phyloP scores from a whole-genome alignment of 345 rosid genomes.

The Arabidopsis thaliana region DNA sequence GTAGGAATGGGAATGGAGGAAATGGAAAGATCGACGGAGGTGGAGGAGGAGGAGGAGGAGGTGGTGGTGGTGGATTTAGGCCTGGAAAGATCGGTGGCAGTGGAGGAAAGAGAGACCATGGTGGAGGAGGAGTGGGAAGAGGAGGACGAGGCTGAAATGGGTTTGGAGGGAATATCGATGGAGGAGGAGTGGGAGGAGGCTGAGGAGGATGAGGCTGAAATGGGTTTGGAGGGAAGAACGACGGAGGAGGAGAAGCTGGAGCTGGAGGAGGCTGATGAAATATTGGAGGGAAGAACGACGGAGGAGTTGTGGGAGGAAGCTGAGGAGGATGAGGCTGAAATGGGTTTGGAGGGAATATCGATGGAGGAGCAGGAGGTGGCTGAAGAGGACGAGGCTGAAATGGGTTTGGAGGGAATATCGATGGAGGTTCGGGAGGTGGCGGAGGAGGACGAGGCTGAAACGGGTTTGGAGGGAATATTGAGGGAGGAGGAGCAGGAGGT shows the following conservation, averaged over 20 bases:
- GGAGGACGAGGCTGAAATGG: slow-evolving; percentile 38
- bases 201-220: slow-evolving; percentile 30
- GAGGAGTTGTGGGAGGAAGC: slow-evolving; percentile 33
- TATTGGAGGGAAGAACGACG: slow-evolving; percentile 35
- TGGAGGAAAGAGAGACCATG: slow-evolving; percentile 41
- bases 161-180: slow-evolving; percentile 34
- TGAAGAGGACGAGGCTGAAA: slow-evolving; percentile 25
- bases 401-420: slow-evolving; percentile 32
- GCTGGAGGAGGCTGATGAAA: slow-evolving; percentile 19
- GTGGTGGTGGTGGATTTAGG: slow-evolving; percentile 35
- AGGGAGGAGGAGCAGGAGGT: slow-evolving; percentile 37
- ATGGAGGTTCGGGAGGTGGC: slow-evolving; percentile 3
- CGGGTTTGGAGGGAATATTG: slow-evolving; percentile 31
- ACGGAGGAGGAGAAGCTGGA: slow-evolving; percentile 24
- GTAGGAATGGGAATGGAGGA: slow-evolving; percentile 54
- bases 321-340: slow-evolving; percentile 31
- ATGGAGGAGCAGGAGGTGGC: slow-evolving; percentile 30
- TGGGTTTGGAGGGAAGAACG: slow-evolving; percentile 33
- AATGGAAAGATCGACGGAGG: slow-evolving; percentile 45
- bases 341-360: slow-evolving; percentile 39
- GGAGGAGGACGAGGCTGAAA: slow-evolving; percentile 22
- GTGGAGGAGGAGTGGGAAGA: slow-evolving; percentile 39
- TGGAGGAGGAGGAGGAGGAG: slow-evolving; percentile 40
- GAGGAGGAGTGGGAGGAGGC: slow-evolving; percentile 33
- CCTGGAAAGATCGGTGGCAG: slow-evolving; percentile 47